Base-by-base conservation (phyloP, 1,284 basidiomycete species). In the Garcileccinum viscosum region DNA sequence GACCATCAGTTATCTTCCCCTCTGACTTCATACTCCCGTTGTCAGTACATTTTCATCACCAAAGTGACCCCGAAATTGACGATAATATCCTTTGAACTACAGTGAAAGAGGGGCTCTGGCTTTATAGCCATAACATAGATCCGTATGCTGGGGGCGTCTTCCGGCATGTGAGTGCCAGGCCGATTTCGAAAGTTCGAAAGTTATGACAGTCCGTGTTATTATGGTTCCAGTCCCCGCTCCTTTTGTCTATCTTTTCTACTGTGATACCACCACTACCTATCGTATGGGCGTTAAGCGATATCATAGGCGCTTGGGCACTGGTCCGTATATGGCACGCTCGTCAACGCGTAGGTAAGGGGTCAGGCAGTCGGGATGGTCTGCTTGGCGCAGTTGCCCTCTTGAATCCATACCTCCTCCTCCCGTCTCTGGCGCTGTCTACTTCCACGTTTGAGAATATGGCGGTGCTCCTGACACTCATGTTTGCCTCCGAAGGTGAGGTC, bases 61-160 rank as follows among this genome's bases (percentile, higher is more conserved):
- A 9, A 27, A 47, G 27, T 33, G 7, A 30, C 53, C 35, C 32
- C 33, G 8, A 56, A 22, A 30, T 38, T 66, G 61, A 40, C 32
- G 2, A 19, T 8, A 4, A 17, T n/a, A 19, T 38, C 37, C 59
- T 22, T n/a, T 70, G 62, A 63, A 63, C 27, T n/a, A 14, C 72
- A 97, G 96, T 98, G 69, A 89, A 90, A 75, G 96, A 98, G 81
- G 95, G 96, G 3, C 85, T 96, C 12, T 95, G 91, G 80, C 86
- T 97, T 17, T 90, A 90, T 72, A 81, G 85, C 42, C 84, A 92
- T 80, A 89, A 88, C 6, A 82, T 94, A 37, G 89, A 97, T 77
- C 95, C 96, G 33, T 98, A 98, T 76, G 87, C 90, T 67, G 95
- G 94, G 61, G 93, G 94, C 2, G 83, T 90, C 15, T 95, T 96